Conservation (phyloP, 1,284 basidiomycete genomes). For the Malassezia pachydermatis region DNA sequence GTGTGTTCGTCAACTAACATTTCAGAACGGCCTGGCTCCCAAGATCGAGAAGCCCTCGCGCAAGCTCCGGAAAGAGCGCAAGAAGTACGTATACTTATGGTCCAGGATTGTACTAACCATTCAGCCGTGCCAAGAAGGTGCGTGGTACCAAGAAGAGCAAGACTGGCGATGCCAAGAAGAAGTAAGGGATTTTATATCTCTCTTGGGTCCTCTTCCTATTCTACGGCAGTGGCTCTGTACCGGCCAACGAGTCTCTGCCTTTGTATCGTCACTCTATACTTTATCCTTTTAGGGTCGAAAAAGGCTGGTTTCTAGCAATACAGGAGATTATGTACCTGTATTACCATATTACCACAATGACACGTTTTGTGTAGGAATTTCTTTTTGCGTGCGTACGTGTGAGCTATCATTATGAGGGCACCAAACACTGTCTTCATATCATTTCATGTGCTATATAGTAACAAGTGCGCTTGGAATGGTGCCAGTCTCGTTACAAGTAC, state of each 20-base stretch:
- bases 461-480: background rate
- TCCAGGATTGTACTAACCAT: slow-evolving; percentile 2
- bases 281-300: slow-evolving; percentile 8
- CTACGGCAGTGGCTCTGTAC: background rate
- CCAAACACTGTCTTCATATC: too few species aligned
- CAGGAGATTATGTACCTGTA: background rate
- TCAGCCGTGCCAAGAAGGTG: slow-evolving; percentile 76
- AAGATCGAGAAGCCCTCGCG: slow-evolving; percentile 88
- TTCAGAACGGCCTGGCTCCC: slow-evolving; percentile 65
- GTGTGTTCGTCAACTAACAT: slow-evolving; percentile 8
- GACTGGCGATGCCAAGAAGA: slow-evolving; percentile 38
- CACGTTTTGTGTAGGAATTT: slow-evolving; percentile 1
- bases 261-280: slow-evolving; percentile 13
- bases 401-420: too few species aligned
- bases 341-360: slow-evolving; percentile 14
- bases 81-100: slow-evolving; percentile 56
- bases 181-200: slow-evolving; percentile 21
- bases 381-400: background rate
- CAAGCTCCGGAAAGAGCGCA: slow-evolving; percentile 98
- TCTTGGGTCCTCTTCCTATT: background rate
- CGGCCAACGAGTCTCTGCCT: slow-evolving; percentile 4
- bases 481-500: slow-evolving; percentile 22
- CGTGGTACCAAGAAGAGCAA: slow-evolving; percentile 55
- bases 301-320: slow-evolving; percentile 13
- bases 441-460: background rate